Percentiles rank a stretch among this genome's conserved stretches.
Evolutionary conservation across 352 stramenopile species (phyloP).

Genomic region (Halophytophthora batemanensis): DNA sequence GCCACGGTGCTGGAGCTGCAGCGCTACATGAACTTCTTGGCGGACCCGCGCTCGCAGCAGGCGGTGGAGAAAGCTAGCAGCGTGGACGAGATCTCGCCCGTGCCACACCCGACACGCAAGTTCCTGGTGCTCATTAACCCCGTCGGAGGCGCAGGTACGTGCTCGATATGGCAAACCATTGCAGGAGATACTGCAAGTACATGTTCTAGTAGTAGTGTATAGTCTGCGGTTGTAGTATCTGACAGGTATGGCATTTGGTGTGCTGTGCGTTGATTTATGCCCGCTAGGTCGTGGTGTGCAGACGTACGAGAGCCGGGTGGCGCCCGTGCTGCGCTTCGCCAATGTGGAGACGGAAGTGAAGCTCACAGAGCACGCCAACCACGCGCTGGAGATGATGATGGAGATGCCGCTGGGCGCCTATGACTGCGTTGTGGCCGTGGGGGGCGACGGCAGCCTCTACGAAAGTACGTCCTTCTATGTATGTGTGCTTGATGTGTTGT

Average conservation of each 20-base stretch:
- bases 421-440: constrained; percentile 67
- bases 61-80: constrained; percentile 16
- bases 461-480: constrained; percentile 34
- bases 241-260: too few relatives aligned
- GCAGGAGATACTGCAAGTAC: too few relatives aligned
- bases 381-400: constrained; percentile 54
- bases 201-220: too few relatives aligned
- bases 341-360: constrained; percentile 45
- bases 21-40: constrained; percentile 44
- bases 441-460: constrained; percentile 67
- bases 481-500: not conserved
- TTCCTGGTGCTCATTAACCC: constrained; percentile 77
- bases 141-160: constrained; percentile 43
- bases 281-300: constrained; percentile 35
- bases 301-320: constrained; percentile 55
- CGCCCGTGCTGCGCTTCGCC: constrained; percentile 47
- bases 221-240: too few relatives aligned
- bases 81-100: constrained; percentile 30
- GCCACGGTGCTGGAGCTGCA: constrained; percentile 30
- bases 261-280: not conserved
- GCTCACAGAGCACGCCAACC: constrained; percentile 43
- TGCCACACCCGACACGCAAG: constrained; percentile 22
- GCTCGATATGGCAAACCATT: not conserved
- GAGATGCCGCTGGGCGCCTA: constrained; percentile 47
- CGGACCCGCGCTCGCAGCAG: constrained; percentile 37